Base-by-base conservation (phyloP, 2,329 filamentous ascomycete species). In the Scopulariopsis brevicaulis region DNA sequence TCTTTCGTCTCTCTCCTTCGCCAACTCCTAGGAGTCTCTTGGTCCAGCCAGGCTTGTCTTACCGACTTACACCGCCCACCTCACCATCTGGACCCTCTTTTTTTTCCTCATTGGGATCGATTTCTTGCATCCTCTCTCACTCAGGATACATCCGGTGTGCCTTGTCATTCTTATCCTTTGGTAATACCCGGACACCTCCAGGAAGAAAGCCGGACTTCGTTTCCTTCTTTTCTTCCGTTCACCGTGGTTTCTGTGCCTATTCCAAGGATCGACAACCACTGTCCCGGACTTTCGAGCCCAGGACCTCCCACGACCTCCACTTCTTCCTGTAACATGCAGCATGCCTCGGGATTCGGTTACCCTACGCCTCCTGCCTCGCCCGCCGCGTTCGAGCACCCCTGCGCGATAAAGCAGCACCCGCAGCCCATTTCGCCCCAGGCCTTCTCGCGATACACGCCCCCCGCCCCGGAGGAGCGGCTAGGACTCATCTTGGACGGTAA, bases 401-500 rank as follows among this genome's bases (percentile, higher is more conserved):
- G 71, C 65, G 66, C 69, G 56, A 70, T 72, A 62, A 72, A 74
- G 60, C 71, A 71, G 54, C 63, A 60, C 70, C 70, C 68, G 56
- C 66, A 67, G 57, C 70, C 62, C 58, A 62, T 64, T 34, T 71
- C 67, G 43, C 62, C 69, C 20, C 71, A 73, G 60, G 69, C 70
- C 60, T 76, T 71, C 63, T 73, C 72, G 60, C 74, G 74, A 64
- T 82, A 74, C 66, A 73, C 79, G 58, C 84, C 83, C 61, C 75
- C 81, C 65, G 73, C 83, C 58, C 90, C 92, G 50, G 89, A 96
- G 80, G 89, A 92, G 69, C 85, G 91, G 68, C 74, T 97, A 78
- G 92, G 93, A 71, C 84, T 86, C 65, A 79, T 93, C 64, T 81
- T 97, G 63, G 89, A 89, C 65, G 87, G 87, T 69, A 85, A 89